phyloP scores from a whole-genome alignment of 345 rosid genomes.

The Brassica cretica region DNA sequence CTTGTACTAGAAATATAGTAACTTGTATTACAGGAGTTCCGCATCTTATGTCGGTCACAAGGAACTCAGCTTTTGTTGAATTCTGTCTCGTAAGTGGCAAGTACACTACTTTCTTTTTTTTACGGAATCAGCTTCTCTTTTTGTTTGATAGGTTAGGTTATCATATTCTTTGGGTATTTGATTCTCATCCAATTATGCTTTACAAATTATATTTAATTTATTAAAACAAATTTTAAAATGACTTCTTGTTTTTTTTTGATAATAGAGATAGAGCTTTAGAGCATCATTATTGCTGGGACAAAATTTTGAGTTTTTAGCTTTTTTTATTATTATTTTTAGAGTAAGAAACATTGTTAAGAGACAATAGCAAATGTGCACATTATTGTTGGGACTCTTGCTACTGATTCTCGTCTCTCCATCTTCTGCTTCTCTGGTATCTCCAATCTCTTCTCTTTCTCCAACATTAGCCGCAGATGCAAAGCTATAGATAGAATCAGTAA shows the following conservation, averaged over 20 bases:
- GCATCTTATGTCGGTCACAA: background rate
- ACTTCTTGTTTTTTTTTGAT: slow-evolving; percentile 8
- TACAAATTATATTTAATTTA: background rate
- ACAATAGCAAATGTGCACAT: no score
- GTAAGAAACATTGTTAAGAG: no score
- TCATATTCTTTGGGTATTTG: slow-evolving; percentile 38
- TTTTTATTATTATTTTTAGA: no score
- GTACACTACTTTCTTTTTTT: slow-evolving; percentile 5
- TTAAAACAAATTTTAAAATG: background rate
- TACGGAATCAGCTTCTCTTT: slow-evolving; percentile 38
- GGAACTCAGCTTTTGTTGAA: slow-evolving; percentile 3
- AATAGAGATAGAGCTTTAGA: slow-evolving; percentile 32
- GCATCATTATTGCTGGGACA: no score
- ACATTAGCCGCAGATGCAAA: slow-evolving; percentile 51
- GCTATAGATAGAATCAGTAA: background rate
- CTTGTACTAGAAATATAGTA: slow-evolving; percentile 5
- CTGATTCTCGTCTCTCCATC: slow-evolving; percentile 39
- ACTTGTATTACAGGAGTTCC: slow-evolving; percentile 9
- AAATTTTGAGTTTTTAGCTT: no score
- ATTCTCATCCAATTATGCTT: slow-evolving; percentile 27
- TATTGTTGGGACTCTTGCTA: no score
- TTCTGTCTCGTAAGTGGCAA: slow-evolving; percentile 21
- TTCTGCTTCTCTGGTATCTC: slow-evolving; percentile 73
- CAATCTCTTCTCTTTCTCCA: slow-evolving; percentile 63
- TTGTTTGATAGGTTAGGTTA: slow-evolving; percentile 38